phyloP scores from a whole-genome alignment of 2,329 filamentous ascomycete genomes.

The Sclerotinia trifoliorum region DNA sequence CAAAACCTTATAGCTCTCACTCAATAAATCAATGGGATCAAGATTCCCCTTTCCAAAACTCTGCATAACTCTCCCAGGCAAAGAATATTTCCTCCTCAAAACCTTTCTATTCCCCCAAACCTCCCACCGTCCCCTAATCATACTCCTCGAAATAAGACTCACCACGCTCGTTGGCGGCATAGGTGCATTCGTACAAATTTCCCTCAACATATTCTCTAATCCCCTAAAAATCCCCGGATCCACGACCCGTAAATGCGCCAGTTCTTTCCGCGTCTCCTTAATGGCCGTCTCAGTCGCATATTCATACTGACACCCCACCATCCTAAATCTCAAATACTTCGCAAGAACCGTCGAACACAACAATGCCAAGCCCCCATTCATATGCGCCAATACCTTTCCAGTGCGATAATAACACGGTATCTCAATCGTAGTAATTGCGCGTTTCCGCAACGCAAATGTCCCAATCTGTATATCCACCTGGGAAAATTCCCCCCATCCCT shows the following conservation, averaged over 20 bases:
- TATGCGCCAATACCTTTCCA: not conserved
- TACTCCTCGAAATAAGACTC: conserved; percentile 34
- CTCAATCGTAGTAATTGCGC: conserved; percentile 33
- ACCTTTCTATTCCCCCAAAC: conserved; percentile 30
- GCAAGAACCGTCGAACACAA: conserved; percentile 34
- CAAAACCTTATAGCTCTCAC: conserved; percentile 27
- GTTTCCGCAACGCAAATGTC: conserved; percentile 33
- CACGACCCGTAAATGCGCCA: conserved; percentile 14
- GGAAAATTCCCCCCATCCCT: conserved; percentile 23
- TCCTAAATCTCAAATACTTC: conserved; percentile 33
- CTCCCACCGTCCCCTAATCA: conserved; percentile 35
- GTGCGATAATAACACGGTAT: conserved; percentile 31
- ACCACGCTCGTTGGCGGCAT: conserved; percentile 36
- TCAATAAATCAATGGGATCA: conserved; percentile 32
- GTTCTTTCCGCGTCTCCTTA: conserved; percentile 26
- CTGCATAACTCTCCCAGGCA: conserved; percentile 28
- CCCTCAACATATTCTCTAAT: conserved; percentile 27
- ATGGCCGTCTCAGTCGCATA: conserved; percentile 34
- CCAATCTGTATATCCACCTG: conserved; percentile 35
- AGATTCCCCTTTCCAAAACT: conserved; percentile 25
- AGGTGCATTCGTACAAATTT: conserved; percentile 34
- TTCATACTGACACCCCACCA: conserved; percentile 37
- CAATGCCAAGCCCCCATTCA: conserved; percentile 28
- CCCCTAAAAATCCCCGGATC: conserved; percentile 28
- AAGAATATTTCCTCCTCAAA: conserved; percentile 28